Evolutionary conservation across 129 eudicot genomes (phyloP).

Genomic region (Ambrosia trifida): DNA sequence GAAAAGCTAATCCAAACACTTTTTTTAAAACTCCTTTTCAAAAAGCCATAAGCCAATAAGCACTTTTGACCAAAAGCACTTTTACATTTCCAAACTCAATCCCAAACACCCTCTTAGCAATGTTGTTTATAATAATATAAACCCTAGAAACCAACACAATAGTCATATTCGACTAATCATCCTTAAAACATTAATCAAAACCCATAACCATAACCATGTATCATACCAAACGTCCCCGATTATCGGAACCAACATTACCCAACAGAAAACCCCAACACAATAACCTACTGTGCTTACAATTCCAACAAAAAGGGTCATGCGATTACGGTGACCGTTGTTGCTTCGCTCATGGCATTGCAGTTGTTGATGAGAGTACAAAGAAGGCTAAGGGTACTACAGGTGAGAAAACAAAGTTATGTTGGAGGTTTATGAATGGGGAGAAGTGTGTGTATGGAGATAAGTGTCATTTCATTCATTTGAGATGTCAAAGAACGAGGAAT

Average conservation of each 20-base stretch:
- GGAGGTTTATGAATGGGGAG: slow-evolving; percentile 9
- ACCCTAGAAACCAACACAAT: too few relatives aligned
- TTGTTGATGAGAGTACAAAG: slow-evolving; percentile 7
- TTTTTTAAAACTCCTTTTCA: too few relatives aligned
- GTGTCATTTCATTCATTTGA: slow-evolving; percentile 42
- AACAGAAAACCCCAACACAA: slow-evolving; percentile 33
- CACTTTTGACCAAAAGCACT: too few relatives aligned
- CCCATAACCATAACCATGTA: background rate
- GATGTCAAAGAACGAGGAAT: background rate
- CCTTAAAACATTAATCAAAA: slow-evolving; percentile 29
- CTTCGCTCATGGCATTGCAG: slow-evolving; percentile 37
- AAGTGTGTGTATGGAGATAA: slow-evolving; percentile 47
- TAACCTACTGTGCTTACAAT: slow-evolving; percentile 34
- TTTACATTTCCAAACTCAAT: too few relatives aligned
- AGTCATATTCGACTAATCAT: background rate
- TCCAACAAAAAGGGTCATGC: slow-evolving; percentile 50
- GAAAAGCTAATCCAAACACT: too few relatives aligned
- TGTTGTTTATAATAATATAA: too few relatives aligned
- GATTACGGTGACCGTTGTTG: slow-evolving; percentile 49
- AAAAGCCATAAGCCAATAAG: too few relatives aligned
- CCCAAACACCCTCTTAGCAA: too few relatives aligned
- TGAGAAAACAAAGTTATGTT: slow-evolving; percentile 1
- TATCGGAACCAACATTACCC: slow-evolving; percentile 25
- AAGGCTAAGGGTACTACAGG: slow-evolving; percentile 6
- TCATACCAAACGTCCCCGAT: slow-evolving; percentile 32